Evolutionary conservation across 2,329 filamentous ascomycete species (phyloP).

Genomic region (Penicillium aurantiogriseum): DNA sequence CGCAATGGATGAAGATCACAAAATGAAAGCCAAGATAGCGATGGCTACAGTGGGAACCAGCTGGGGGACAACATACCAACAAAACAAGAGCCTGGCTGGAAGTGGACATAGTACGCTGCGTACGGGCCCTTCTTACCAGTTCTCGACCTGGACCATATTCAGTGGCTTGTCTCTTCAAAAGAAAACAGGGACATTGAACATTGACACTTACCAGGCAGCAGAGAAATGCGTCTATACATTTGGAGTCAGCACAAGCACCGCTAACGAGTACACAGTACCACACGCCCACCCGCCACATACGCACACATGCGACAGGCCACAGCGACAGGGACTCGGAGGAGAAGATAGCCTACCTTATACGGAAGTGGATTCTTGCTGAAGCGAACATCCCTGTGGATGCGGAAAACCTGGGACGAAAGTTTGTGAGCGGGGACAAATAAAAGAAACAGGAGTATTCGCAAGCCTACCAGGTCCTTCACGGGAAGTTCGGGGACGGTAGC

Average conservation of each 20-base stretch:
- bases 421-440: slow-evolving; percentile 9
- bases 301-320: neutral
- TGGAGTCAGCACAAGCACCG: slow-evolving; percentile 21
- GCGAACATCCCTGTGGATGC: slow-evolving; percentile 82
- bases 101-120: slow-evolving; percentile 83
- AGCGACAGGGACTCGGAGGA: neutral
- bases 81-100: slow-evolving; percentile 69
- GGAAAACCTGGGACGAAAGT: slow-evolving; percentile 58
- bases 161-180: slow-evolving; percentile 15
- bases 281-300: slow-evolving; percentile 8
- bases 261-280: slow-evolving; percentile 16
- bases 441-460: neutral
- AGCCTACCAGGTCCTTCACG: slow-evolving; percentile 69
- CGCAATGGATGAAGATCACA: neutral
- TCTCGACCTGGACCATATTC: slow-evolving; percentile 58
- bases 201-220: slow-evolving; percentile 64
- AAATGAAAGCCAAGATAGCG: neutral
- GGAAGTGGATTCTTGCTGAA: slow-evolving; percentile 83
- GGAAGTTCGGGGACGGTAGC: slow-evolving; percentile 83
- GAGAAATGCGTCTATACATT: slow-evolving; percentile 69
- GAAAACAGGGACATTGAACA: neutral
- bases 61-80: slow-evolving; percentile 57
- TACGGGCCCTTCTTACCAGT: slow-evolving; percentile 85
- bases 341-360: slow-evolving; percentile 66
- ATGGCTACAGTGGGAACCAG: neutral